These are phyloP conservation scores for Carex scoparia DNA, from an alignment of 176 grass and related monocot genomes.

Conservation along the genomic window DNA sequence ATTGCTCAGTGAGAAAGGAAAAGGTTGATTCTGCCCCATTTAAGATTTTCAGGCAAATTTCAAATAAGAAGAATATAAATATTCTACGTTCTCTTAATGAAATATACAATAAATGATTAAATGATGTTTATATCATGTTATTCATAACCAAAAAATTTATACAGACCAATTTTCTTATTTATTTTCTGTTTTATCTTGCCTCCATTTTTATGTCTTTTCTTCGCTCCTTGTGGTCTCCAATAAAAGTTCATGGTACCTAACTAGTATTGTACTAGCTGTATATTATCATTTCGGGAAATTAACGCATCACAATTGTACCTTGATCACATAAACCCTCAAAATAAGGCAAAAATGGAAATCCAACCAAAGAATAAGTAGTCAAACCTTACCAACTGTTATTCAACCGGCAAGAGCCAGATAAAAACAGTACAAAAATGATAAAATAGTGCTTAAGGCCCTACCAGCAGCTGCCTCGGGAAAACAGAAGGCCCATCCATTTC, in stretches of 20 bases:
- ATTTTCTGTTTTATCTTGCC: no score
- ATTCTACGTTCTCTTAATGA: neutral
- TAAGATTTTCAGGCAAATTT: neutral
- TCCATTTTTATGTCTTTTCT: neutral
- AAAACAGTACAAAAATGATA: conserved; percentile 19
- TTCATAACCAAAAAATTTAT: neutral
- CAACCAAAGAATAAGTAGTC: neutral
- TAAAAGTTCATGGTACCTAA: neutral
- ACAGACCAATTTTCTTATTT: neutral
- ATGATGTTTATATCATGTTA: neutral
- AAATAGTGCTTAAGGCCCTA: conserved; percentile 38
- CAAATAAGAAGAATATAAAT: neutral
- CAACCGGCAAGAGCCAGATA: neutral
- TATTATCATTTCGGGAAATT: neutral
- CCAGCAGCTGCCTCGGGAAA: conserved; percentile 64
- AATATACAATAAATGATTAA: neutral
- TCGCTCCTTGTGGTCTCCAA: neutral
- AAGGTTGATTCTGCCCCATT: conserved; percentile 75
- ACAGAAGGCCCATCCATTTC: conserved; percentile 86
- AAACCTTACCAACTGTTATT: neutral
- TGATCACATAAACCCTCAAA: neutral
- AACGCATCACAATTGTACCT: neutral
- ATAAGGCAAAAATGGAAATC: neutral
- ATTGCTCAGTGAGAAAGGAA: conserved; percentile 80
- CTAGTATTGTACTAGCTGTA: neutral